Base-by-base conservation (phyloP, 2,329 filamentous ascomycete genomes). In the Stemphylium vesicarium region DNA sequence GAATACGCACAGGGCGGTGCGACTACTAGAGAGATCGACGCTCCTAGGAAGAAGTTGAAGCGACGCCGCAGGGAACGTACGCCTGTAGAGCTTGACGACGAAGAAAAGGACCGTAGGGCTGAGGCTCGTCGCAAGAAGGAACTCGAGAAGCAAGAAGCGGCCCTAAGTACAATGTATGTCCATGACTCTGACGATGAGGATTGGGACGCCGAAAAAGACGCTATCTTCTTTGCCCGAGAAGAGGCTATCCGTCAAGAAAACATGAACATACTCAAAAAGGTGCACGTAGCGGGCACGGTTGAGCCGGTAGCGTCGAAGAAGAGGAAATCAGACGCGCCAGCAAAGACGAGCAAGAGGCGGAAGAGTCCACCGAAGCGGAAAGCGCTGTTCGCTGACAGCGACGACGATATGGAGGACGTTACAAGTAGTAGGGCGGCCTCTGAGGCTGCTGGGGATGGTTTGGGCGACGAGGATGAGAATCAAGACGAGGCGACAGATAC, bases 151-250 rank as follows among this genome's bases (percentile, higher is more conserved):
- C 83, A 86, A 43, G 81, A 81, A 29, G 90, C 89, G 71, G 89
- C 95, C 77, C 98, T 97, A 80, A 96, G 90, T 66, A 87, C 88
- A 20, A 77, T 94, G 35, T 94, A 87, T 66, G 89, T 99, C 45
- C 85, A 89, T 53, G 87, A 88, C 33, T 92, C 89, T 63, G 95
- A 98, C 71, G 95, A 98, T 48, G 92, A 96, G 64, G 92, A 96
- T 61, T 88, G 84, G 59, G 92, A 96, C 68, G 86, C 84, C 31
- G 91, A 92, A 41, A 84, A 85, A 52, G 85, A 90, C 75, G 80
- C 72, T 18, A 86, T 84, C 16, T 97, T 97, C 76, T 97, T 94
- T 75, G 86, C 83, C 2, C 82, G 85, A 13, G 93, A 97, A 76
- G 86, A 88, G 73, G 78, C 83, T 60, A 81, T 88, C 56, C 81